These are phyloP conservation scores for Acrocalymma vagum DNA, from an alignment of 2,329 filamentous ascomycete species.

Conservation along the genomic window DNA sequence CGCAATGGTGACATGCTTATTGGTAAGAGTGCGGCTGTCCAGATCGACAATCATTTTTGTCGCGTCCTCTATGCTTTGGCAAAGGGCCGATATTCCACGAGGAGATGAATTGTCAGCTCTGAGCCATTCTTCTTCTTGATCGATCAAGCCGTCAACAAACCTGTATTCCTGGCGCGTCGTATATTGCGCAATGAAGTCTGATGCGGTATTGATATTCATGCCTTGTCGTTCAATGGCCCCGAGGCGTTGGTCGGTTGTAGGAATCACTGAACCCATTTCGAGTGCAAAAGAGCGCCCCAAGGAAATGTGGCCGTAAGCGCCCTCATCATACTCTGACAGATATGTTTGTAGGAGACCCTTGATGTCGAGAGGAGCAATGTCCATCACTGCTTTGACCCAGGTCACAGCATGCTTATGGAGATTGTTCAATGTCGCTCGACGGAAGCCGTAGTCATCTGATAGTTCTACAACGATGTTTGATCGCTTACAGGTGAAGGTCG, in stretches of 20 bases:
- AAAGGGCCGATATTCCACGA: constrained; percentile 28
- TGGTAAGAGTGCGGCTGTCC: constrained; percentile 73
- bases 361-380: constrained; percentile 88
- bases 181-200: constrained; percentile 96
- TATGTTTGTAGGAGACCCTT: constrained; percentile 97
- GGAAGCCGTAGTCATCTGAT: constrained; percentile 90
- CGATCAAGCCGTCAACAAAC: constrained; percentile 78
- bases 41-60: constrained; percentile 73
- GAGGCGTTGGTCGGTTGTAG: constrained; percentile 84
- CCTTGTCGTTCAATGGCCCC: constrained; percentile 79
- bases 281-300: constrained; percentile 93
- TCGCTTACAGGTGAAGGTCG: constrained; percentile 78
- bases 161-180: constrained; percentile 96
- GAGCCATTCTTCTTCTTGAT: constrained; percentile 70
- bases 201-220: constrained; percentile 85
- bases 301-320: constrained; percentile 88
- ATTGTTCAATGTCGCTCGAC: constrained; percentile 78
- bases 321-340: constrained; percentile 91
- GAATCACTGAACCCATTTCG: constrained; percentile 89
- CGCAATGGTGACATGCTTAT: constrained; percentile 73
- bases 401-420: constrained; percentile 78
- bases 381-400: constrained; percentile 84
- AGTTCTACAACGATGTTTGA: constrained; percentile 85
- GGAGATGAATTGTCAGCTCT: constrained; percentile 54
- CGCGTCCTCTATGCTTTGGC: constrained; percentile 59